Conservation (phyloP, 176 grass and related monocot genomes). For the Alloteropsis semialata region DNA sequence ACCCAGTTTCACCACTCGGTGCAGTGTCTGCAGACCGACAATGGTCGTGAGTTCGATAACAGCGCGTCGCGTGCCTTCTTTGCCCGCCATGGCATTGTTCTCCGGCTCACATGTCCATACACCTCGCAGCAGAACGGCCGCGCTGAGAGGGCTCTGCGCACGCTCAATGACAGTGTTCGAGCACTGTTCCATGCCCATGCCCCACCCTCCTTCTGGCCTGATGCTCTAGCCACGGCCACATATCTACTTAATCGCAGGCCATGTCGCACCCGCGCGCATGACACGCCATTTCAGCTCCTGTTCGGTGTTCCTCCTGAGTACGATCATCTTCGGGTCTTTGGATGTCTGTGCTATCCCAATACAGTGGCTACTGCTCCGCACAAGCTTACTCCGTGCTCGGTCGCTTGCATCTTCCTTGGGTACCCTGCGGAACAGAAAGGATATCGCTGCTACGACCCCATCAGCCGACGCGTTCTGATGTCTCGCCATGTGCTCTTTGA, state of each 20-base stretch:
- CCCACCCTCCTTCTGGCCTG: not conserved
- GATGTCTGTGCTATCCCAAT: not conserved
- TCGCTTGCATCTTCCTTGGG: not conserved
- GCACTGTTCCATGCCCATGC: not conserved
- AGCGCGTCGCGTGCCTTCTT: not conserved
- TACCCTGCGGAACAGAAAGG: not conserved
- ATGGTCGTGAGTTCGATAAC: not conserved
- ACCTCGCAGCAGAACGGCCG: not conserved
- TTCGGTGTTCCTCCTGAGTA: fast-evolving
- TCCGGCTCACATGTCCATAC: not conserved
- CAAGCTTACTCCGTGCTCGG: not conserved
- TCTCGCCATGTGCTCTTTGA: not conserved
- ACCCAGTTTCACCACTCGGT: fast-evolving
- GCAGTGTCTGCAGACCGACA: not conserved
- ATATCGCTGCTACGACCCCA: not conserved
- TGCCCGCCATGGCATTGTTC: fast-evolving
- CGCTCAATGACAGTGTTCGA: not conserved
- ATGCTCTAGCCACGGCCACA: not conserved
- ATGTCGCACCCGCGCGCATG: fast-evolving
- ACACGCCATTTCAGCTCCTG: not conserved
- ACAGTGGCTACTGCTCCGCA: not conserved
- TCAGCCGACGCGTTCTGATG: fast-evolving
- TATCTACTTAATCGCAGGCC: not conserved
- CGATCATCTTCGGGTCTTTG: not conserved
- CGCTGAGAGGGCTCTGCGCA: not conserved